These are phyloP conservation scores for Daldinia childiae DNA, from an alignment of 495 filamentous ascomycete genomes.

Conservation along the genomic window DNA sequence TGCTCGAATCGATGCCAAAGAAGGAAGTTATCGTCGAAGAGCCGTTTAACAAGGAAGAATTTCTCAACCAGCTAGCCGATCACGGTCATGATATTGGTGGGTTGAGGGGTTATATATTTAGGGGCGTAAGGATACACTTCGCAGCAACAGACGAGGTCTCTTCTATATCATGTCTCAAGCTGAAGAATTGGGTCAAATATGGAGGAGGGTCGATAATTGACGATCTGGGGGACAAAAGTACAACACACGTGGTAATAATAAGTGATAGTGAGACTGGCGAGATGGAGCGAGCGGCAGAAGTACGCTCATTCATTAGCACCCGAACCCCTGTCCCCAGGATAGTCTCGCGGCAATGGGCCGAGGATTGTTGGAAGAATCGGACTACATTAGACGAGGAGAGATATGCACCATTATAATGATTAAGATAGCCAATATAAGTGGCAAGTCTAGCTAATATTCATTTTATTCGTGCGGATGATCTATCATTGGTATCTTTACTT, in stretches of 20 bases:
- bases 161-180: slow-evolving; percentile 37
- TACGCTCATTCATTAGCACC: slow-evolving; percentile 56
- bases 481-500: slow-evolving; percentile 64
- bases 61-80: slow-evolving; percentile 65
- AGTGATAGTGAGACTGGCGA: slow-evolving; percentile 44
- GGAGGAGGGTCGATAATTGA: slow-evolving; percentile 66
- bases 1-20: slow-evolving; percentile 61
- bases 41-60: slow-evolving; percentile 50
- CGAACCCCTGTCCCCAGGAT: slow-evolving; percentile 70
- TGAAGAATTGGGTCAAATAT: slow-evolving; percentile 66
- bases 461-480: background rate
- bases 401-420: slow-evolving; percentile 49
- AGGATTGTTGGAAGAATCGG: slow-evolving; percentile 78
- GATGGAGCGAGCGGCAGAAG: slow-evolving; percentile 51
- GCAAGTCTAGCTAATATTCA: slow-evolving; percentile 12
- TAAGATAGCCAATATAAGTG: slow-evolving; percentile 1
- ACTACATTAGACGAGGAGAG: slow-evolving; percentile 86
- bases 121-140: slow-evolving; percentile 66
- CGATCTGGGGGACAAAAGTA: slow-evolving; percentile 54
- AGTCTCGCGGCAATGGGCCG: slow-evolving; percentile 76
- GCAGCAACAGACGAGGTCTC: slow-evolving; percentile 40
- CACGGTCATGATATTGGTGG: slow-evolving; percentile 61
- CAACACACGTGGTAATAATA: slow-evolving; percentile 75
- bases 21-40: slow-evolving; percentile 29
- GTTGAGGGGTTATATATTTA: slow-evolving; percentile 74